Percentiles rank a stretch among this genome's conserved stretches.
Evolutionary conservation across 345 rosid species (phyloP).

Genomic region (Populus tremula): DNA sequence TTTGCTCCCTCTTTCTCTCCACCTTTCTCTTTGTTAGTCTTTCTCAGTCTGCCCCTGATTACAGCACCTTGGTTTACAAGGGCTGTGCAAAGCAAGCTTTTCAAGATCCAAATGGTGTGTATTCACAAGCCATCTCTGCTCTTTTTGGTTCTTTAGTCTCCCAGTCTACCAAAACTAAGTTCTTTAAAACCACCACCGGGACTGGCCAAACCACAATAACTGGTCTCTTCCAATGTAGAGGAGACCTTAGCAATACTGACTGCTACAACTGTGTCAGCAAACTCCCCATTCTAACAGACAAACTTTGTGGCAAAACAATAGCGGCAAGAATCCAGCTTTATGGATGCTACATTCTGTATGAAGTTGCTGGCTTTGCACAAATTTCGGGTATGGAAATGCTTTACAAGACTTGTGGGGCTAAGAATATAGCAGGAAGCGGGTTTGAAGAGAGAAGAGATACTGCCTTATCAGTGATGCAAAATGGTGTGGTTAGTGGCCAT

Average conservation of each 20-base stretch:
- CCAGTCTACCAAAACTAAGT: slow-evolving; percentile 75
- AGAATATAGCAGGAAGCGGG: slow-evolving; percentile 61
- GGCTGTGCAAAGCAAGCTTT: slow-evolving; percentile 79
- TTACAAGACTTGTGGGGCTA: slow-evolving; percentile 76
- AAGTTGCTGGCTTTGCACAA: slow-evolving; percentile 75
- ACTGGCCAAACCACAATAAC: slow-evolving; percentile 66
- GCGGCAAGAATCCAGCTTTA: slow-evolving; percentile 81
- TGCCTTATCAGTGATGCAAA: slow-evolving; percentile 61
- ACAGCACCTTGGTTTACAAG: slow-evolving; percentile 69
- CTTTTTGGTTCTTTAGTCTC: slow-evolving; percentile 77
- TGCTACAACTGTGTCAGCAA: slow-evolving; percentile 91
- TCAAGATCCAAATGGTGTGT: slow-evolving; percentile 77
- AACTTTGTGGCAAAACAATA: slow-evolving; percentile 69
- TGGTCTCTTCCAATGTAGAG: slow-evolving; percentile 94
- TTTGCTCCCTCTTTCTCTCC: slow-evolving; percentile 32
- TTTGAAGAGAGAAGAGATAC: slow-evolving; percentile 85
- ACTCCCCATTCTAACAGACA: slow-evolving; percentile 68
- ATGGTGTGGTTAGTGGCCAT: slow-evolving; percentile 67
- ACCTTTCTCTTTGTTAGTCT: slow-evolving; percentile 38
- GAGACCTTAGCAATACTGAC: slow-evolving; percentile 67
- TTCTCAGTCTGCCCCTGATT: slow-evolving; percentile 54
- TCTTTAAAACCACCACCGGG: slow-evolving; percentile 80
- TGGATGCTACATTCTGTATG: slow-evolving; percentile 86
- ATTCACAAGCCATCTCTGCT: slow-evolving; percentile 84
- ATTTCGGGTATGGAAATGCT: slow-evolving; percentile 90